Evolutionary conservation across 345 rosid genomes (phyloP), one percentile per base, ranked within the genome.

Genomic region (Boechera retrofracta): DNA sequence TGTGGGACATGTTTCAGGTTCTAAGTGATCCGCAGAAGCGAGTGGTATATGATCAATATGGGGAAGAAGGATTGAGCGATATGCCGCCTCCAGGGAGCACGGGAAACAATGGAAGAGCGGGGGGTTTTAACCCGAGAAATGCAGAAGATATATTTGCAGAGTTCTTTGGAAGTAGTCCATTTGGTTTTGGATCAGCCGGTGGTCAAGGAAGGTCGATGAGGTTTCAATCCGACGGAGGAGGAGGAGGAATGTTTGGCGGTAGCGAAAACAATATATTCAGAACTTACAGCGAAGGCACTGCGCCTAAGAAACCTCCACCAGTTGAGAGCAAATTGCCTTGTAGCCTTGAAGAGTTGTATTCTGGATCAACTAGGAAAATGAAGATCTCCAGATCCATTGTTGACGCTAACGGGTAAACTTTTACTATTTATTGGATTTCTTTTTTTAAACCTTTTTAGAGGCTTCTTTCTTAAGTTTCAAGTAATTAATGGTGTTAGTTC

Each of bases 101-200:
- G 12, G 90, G 87, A 76, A 82, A 82, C 44, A 82, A 74, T 3
- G 81, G 80, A 60, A 87, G 84, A 71, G 70, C 83, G 2, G 81
- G 62, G 16, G 97, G 97, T 8, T 95, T 95, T 75, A 91, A 91
- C 83, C 98, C 98, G 0, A 87, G 99, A 76, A 91, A 91, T 68
- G 99, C 99, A 0, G 94, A 95, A 69, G 99, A 95, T 69, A 95
- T 95, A 58, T 95, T 95, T 58, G 91, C 99, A 2, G 98, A 95
- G 78, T 91, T 95, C 77, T 93, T 95, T 75, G 97, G 97, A 12
- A 94, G 91, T 72, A 90, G 91, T 69, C 97, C 99, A 33, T 91
- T 91, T 47, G 88, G 85, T 42, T 90, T 91, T 44, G 94, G 97
- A 61, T 88, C 97, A 28, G 54, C 93, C 1, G 91, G 89, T 35